Evolutionary conservation across 116 monocot species (phyloP).

Genomic region (Phalaenopsis hybrid): DNA sequence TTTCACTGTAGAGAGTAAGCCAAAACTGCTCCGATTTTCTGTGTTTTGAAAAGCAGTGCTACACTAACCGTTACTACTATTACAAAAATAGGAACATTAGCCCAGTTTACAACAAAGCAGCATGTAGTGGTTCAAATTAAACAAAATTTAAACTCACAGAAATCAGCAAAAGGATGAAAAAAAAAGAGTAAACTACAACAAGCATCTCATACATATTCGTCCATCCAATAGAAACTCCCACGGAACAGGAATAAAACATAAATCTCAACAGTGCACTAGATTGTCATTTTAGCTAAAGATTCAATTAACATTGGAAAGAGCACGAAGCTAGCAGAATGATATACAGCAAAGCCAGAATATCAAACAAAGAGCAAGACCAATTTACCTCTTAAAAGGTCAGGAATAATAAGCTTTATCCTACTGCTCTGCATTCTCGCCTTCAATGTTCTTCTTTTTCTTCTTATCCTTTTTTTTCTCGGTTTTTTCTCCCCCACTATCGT

Average conservation of each 20-base stretch:
- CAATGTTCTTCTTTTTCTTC: slow-evolving; percentile 53
- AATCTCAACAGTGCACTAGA: not conserved
- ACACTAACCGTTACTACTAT: not conserved
- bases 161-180: not conserved
- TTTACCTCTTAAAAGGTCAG: not conserved
- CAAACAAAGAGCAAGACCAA: not conserved
- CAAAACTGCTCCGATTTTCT: no score
- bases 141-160: not conserved
- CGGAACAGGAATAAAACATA: not conserved
- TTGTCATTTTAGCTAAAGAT: not conserved
- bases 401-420: slow-evolving; percentile 6
- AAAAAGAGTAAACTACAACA: not conserved
- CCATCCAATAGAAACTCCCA: not conserved
- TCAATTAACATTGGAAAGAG: not conserved
- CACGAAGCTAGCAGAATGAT: no score
- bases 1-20: no score
- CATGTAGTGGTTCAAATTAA: not conserved
- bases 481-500: slow-evolving; percentile 7
- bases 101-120: not conserved
- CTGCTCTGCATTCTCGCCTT: slow-evolving; percentile 13
- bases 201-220: not conserved
- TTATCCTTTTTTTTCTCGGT: slow-evolving; percentile 52
- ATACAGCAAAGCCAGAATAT: not conserved
- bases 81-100: not conserved
- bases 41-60: no score